Percentiles rank a stretch among this genome's conserved stretches.
These are phyloP conservation scores for Xylariaceae sp. DNA, from an alignment of 2,329 filamentous ascomycete species.

Conservation along the genomic window DNA sequence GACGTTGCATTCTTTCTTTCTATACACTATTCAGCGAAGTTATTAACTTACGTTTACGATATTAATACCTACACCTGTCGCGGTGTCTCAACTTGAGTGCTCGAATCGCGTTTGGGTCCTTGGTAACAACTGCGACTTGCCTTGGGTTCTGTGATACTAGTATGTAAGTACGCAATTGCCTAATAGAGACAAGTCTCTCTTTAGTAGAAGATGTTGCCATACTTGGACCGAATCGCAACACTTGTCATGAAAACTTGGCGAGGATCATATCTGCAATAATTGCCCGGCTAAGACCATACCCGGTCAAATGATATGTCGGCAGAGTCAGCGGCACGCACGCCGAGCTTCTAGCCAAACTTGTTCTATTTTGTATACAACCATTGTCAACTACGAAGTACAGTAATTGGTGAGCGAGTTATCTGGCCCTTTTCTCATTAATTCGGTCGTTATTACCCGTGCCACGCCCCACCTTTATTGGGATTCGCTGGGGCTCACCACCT, in stretches of 20 bases:
- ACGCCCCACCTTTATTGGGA: too few species aligned
- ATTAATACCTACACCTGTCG: conserved; percentile 7
- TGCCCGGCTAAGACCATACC: not conserved
- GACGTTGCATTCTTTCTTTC: not conserved
- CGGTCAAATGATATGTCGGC: not conserved
- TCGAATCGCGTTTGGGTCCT: not conserved
- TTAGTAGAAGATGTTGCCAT: conserved; percentile 8
- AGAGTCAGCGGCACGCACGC: not conserved
- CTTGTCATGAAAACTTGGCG: not conserved
- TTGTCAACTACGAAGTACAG: too few species aligned
- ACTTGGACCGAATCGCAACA: conserved; percentile 11
- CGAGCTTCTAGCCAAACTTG: not conserved
- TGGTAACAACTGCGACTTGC: not conserved
- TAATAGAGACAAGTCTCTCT: conserved; percentile 11
- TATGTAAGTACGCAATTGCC: conserved; percentile 5
- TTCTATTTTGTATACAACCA: not conserved
- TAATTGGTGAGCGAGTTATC: too few species aligned
- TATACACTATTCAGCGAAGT: not conserved
- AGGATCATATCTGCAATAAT: not conserved
- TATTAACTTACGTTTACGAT: not conserved
- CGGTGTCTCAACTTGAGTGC: not conserved
- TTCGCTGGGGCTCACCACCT: too few species aligned
- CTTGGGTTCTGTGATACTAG: not conserved
- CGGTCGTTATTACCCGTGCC: not conserved
- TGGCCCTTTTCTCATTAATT: not conserved